Base-by-base conservation (phyloP, 129 eudicot species). In the Flaveria brownii region DNA sequence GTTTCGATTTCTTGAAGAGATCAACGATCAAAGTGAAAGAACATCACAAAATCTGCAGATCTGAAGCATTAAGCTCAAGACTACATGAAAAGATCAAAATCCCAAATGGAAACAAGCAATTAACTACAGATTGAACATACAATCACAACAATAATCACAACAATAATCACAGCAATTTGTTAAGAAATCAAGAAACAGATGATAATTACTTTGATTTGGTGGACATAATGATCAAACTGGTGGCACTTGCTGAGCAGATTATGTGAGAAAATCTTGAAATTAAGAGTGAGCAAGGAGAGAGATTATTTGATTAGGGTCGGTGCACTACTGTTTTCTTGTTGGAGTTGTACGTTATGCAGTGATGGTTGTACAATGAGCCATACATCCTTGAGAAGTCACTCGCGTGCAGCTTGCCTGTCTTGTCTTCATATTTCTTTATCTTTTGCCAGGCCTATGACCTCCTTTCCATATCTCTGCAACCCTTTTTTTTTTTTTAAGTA, bases 161-260 rank as follows among this genome's bases (percentile, higher is more conserved):
- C 42, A 80, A 43, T 1, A 50, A n/a, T 60, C 42, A 52, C 14
- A 65, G 13, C 25, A 74, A 51, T 47, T 41, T 74, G 49, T 39
- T 41, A 57, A 46, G 26, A 25, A 74, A 60, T 76, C 45, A 62
- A 62, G 68, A 62, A 62, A 62, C 13, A 36, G 7, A 17, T 1
- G 22, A 57, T 26, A 63, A 51, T 89, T 87, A 92, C 97, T 89
- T 92, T 85, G 96, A 74, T 82, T 92, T 92, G 69, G 96, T 77
- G 84, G 97, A 74, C 96, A 91, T 91, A 81, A 41, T 82, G 81
- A 10, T 5, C 36, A 30, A 30, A 30, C 36, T 30, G 36, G 36
- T 30, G 36, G 36, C 36, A 30, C 36, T 30, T 30, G 36, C 36
- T 30, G 36, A 69, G 67, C 60, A 77, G 28, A 70, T 15, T 64